Conservation (phyloP, 345 rosid species). For the Rhizophora apiculata region DNA sequence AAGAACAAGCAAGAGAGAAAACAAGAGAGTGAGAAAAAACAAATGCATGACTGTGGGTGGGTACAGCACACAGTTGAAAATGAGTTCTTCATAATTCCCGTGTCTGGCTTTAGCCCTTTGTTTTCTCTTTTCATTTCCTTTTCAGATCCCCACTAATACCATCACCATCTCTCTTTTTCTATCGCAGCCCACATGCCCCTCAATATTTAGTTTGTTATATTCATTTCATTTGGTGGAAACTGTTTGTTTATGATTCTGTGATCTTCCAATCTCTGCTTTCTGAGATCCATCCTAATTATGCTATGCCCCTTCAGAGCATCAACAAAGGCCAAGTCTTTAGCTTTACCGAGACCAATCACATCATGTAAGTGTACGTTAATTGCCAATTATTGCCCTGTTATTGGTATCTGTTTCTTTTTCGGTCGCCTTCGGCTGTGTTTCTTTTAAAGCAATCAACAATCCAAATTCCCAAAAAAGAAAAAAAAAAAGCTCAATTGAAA, state of each 20-base stretch:
- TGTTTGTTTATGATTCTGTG: too few species aligned
- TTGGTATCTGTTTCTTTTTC: background rate
- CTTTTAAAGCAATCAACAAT: background rate
- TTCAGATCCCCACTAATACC: background rate
- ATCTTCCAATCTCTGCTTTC: too few species aligned
- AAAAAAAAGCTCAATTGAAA: too few species aligned
- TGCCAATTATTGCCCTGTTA: background rate
- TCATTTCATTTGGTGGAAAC: background rate
- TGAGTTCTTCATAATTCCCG: conserved; percentile 4
- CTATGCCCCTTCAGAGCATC: background rate
- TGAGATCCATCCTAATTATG: background rate
- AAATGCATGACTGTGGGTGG: too few species aligned
- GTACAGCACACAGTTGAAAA: background rate
- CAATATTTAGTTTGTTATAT: background rate
- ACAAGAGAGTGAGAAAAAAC: background rate
- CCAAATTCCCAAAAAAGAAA: background rate
- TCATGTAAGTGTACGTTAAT: background rate
- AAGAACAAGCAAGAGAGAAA: background rate
- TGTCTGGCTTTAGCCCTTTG: background rate
- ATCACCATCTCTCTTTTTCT: too few species aligned
- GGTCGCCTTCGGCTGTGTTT: background rate
- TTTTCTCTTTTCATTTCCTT: too few species aligned
- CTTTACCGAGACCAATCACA: background rate
- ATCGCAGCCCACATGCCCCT: too few species aligned
- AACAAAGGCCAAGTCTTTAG: too few species aligned